These are phyloP conservation scores for Penicillium riverlandense DNA, from an alignment of 495 filamentous ascomycete genomes.

Conservation along the genomic window DNA sequence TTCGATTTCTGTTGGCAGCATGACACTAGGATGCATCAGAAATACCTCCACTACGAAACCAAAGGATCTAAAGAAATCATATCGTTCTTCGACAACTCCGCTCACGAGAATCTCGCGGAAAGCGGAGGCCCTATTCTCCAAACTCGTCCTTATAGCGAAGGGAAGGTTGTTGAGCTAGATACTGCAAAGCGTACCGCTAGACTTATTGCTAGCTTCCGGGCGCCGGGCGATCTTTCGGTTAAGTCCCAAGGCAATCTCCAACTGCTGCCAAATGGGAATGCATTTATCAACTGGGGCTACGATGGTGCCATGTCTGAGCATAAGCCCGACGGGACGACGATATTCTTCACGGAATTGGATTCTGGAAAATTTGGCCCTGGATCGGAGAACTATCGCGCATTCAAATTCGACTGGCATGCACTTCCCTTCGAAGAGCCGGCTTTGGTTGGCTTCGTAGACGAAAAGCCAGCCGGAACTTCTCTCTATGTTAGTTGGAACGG, in stretches of 20 bases:
- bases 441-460: constrained; percentile 12
- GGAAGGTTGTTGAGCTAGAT: constrained; percentile 41
- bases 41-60: constrained; percentile 28
- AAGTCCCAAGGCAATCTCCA: constrained; percentile 49
- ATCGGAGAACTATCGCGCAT: constrained; percentile 12
- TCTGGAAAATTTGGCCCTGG: constrained; percentile 6
- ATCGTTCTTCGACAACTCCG: constrained; percentile 39
- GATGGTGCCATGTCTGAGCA: constrained; percentile 42
- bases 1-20: constrained; percentile 45
- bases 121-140: constrained; percentile 21
- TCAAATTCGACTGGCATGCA: constrained; percentile 13
- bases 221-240: constrained; percentile 31
- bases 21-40: constrained; percentile 31
- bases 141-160: constrained; percentile 26
- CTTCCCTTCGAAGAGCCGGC: constrained; percentile 11
- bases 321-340: constrained; percentile 29
- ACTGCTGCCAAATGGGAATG: constrained; percentile 40
- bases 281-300: constrained; percentile 44
- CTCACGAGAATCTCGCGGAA: constrained; percentile 6
- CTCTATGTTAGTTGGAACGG: constrained; percentile 27
- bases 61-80: constrained; percentile 33
- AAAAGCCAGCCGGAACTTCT: constrained; percentile 6
- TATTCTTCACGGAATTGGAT: constrained; percentile 22
- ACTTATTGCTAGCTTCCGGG: constrained; percentile 17
- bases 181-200: constrained; percentile 28